A percentile compares a stretch with the other conserved stretches of the same genome.
Evolutionary conservation across 768 basidiomycete species (phyloP).

Genomic region (Glaciozyma antarctica): DNA sequence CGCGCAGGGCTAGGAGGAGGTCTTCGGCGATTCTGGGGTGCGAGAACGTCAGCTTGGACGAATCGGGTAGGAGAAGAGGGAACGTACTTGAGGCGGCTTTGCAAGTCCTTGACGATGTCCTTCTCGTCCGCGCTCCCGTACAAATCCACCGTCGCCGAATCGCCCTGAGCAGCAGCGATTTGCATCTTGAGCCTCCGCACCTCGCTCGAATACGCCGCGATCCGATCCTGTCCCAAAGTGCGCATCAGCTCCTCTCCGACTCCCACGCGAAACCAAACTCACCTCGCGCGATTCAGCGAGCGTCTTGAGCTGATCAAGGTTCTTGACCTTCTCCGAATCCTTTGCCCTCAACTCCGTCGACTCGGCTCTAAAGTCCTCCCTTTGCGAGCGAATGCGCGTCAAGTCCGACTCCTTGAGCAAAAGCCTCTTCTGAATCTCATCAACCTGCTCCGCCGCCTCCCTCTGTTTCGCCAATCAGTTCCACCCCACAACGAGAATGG

Average conservation of each 20-base stretch:
- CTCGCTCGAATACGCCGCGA: slow-evolving; percentile 62
- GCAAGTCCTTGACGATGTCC: slow-evolving; percentile 45
- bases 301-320: slow-evolving; percentile 55
- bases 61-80: too few relatives aligned
- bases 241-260: background rate
- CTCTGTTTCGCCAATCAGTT: slow-evolving; percentile 4
- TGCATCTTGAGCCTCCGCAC: slow-evolving; percentile 60
- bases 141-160: slow-evolving; percentile 63
- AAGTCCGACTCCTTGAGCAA: slow-evolving; percentile 39
- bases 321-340: slow-evolving; percentile 52
- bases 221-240: slow-evolving; percentile 53
- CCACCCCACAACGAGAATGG: background rate
- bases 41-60: background rate
- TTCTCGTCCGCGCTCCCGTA: slow-evolving; percentile 29
- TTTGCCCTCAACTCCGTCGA: slow-evolving; percentile 58
- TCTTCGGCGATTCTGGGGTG: slow-evolving; percentile 11
- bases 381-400: slow-evolving; percentile 39
- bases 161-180: slow-evolving; percentile 62
- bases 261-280: slow-evolving; percentile 21
- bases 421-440: slow-evolving; percentile 42
- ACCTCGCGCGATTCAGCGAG: slow-evolving; percentile 57
- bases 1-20: slow-evolving; percentile 24
- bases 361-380: slow-evolving; percentile 57
- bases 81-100: slow-evolving; percentile 18
- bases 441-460: slow-evolving; percentile 47